Base-by-base conservation (phyloP, 371 early-diverging fungal species). In the Mucor irregularis region DNA sequence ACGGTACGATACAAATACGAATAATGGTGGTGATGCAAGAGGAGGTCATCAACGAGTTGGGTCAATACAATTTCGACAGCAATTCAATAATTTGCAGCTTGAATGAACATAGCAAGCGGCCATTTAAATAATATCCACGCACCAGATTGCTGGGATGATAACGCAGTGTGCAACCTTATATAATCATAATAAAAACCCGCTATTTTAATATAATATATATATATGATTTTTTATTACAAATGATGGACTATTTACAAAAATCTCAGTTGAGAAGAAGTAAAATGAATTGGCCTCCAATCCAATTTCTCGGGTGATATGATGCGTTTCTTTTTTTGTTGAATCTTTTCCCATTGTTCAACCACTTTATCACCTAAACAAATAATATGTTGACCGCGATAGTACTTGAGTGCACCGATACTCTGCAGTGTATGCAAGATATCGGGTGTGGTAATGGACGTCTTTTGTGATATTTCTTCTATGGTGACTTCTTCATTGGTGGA, bases 371-470 rank as follows among this genome's bases (percentile, higher is more conserved):
- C 88, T 44, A 99, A 58, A 56, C 89, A 91, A 46, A 99, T 90
- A 40, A 96, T 88, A 69, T 92, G 93, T 66, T 93, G 91, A 25
- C 97, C 97, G 52, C 92, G 89, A 64, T 96, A 95, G 63, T 96
- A 97, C 67, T 92, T 90, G 51, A 99, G 81, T 42, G 99, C 88
- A 49, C 94, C 95, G 65, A 98, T 78, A 48, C 86, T 85, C 62
- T 91, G 89, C 6, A 99, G 72, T 3, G 99, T 99, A 57, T 95
- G 93, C 49, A 99, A 66, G 42, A 99, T 92, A 75, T 99, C 99
- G 56, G 93, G 91, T 3, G 86, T 73, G 0, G 98, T 94, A 63
- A 99, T 93, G 17, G 89, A 84, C 3, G 99, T 97, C 58, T 78
- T 69, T 24, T 85, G 81, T 11, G 92, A 83, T 35, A 98, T 85